Evolutionary conservation across 306 rosid genomes (phyloP), one percentile per base, ranked within the genome.

Genomic region (Gastrolobium villosum): DNA sequence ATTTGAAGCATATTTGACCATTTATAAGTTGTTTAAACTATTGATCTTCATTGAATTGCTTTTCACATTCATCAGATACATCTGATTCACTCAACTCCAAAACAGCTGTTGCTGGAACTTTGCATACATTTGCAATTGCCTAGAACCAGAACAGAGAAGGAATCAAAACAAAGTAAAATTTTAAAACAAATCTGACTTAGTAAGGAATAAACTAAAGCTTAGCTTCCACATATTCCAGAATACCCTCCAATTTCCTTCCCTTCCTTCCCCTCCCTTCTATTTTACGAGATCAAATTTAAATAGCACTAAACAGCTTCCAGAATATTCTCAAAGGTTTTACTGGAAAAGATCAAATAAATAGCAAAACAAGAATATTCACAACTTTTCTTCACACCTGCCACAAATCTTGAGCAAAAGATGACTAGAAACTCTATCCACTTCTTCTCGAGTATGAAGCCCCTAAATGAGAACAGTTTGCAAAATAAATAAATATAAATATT

Each of bases 91-190:
- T 83, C 82, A 90, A 82, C 53, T 65, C 93, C 3, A 90, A 43
- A 66, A 78, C 85, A 82, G 85, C 81, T 63, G 87, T 78, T 76
- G 84, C 91, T 2, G 92, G 87, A 92, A 92, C 90, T 83, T 84
- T 86, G 88, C 97, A 92, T 43, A 94, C 95, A 62, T 86, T 80
- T 73, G 92, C 94, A 83, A 92, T 87, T 62, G 91, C 99, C 99
- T 90, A 83, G 60, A 85, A 86, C 78, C 82, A 90, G 65, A 87
- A 82, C 45, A 82, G 70, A 82, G 43, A 71, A 81, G 60, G 65
- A 72, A 82, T 69, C 40, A 61, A 63, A 56, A 49, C 41, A 77
- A 76, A 76, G 70, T 66, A 82, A 81, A 78, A 84, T 48, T 56
- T 74, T 45, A 40, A 77, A 76, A 66, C 73, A 72, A 74, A 63